Conservation (phyloP, 495 filamentous ascomycete species). For the Xeromyces bisporus region DNA sequence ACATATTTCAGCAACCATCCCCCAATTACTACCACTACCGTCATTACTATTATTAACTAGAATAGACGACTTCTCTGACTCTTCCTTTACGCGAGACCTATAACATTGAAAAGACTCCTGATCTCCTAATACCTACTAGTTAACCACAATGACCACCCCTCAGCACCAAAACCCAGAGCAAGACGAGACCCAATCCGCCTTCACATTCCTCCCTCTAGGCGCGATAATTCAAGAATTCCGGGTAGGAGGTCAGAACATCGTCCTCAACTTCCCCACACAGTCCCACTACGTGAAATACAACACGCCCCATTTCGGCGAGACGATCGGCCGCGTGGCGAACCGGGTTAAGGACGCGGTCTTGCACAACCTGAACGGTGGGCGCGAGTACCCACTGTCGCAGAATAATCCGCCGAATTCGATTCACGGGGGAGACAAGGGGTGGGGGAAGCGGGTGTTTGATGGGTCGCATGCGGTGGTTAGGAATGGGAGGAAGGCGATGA, state of each 20-base stretch:
- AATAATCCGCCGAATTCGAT: constrained; percentile 70
- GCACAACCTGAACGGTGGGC: constrained; percentile 47
- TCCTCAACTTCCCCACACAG: constrained; percentile 62
- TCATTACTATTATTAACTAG: too few relatives aligned
- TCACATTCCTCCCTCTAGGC: constrained; percentile 64
- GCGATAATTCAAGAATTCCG: constrained; percentile 77
- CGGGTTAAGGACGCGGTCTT: constrained; percentile 61
- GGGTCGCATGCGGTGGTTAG: constrained; percentile 50
- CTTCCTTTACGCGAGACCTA: too few relatives aligned
- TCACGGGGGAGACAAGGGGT: constrained; percentile 68
- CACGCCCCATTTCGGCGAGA: constrained; percentile 71
- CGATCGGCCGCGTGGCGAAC: constrained; percentile 85
- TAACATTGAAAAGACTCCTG: too few relatives aligned
- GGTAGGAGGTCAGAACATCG: constrained; percentile 65
- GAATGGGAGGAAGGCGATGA: constrained; percentile 54
- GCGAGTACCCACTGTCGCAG: constrained; percentile 44
- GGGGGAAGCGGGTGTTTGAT: constrained; percentile 71
- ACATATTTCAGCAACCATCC: too few relatives aligned
- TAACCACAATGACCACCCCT: too few relatives aligned
- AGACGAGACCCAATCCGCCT: too few relatives aligned
- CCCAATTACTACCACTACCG: too few relatives aligned
- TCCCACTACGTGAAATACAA: constrained; percentile 59
- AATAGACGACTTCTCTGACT: too few relatives aligned
- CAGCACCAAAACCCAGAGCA: too few relatives aligned
- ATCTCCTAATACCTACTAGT: too few relatives aligned